Percentiles rank a stretch among this genome's conserved stretches.
phyloP scores from a whole-genome alignment of 768 basidiomycete genomes.

The Lactarius quietus region DNA sequence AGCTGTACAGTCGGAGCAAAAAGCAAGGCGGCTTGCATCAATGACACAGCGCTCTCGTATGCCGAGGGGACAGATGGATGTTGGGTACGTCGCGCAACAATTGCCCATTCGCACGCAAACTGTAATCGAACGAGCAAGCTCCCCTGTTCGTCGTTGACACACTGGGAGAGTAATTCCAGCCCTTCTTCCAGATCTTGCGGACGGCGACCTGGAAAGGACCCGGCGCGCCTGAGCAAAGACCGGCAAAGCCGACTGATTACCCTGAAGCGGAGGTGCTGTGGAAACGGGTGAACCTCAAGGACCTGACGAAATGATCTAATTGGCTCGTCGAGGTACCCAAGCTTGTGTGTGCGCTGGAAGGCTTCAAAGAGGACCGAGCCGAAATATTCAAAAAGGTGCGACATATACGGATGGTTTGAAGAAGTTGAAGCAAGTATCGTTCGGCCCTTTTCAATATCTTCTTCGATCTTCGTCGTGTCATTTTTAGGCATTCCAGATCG shows the following conservation, averaged over 20 bases:
- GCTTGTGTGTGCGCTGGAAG: background rate
- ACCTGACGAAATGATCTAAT: background rate
- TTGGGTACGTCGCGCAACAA: background rate
- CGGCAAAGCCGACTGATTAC: background rate
- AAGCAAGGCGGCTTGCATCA: background rate
- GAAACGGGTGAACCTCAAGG: background rate
- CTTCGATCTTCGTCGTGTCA: background rate
- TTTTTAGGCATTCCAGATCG: background rate
- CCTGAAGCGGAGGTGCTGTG: too few relatives aligned
- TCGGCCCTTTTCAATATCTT: background rate
- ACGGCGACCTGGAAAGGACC: background rate
- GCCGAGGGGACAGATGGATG: background rate
- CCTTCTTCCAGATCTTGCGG: background rate
- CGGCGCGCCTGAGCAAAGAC: background rate
- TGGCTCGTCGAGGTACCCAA: background rate
- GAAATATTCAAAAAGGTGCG: background rate
- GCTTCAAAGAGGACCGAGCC: background rate
- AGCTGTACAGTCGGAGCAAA: background rate
- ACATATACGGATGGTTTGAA: background rate
- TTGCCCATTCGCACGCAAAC: background rate
- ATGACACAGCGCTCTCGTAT: background rate
- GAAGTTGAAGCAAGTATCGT: background rate
- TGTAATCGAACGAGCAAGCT: background rate
- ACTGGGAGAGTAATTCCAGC: background rate
- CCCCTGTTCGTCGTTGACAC: background rate